Percentiles rank a stretch among this genome's conserved stretches.
Conservation (phyloP, 2,329 filamentous ascomycete species). For the Colletotrichum gigasporum region DNA sequence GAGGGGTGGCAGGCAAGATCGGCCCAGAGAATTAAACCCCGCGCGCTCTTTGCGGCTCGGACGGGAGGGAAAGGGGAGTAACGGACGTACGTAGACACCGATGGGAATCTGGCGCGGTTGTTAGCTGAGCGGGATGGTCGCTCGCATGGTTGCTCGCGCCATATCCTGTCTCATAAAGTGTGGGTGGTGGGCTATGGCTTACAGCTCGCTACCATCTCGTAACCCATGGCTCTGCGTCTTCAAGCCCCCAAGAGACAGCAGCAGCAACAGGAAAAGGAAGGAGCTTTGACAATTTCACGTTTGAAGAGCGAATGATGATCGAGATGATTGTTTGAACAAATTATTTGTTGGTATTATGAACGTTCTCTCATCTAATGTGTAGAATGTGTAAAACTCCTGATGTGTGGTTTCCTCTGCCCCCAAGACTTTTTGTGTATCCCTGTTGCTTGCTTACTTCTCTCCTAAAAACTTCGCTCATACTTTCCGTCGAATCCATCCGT, state of each 20-base stretch:
- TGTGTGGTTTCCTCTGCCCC: not conserved
- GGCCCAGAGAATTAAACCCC: not conserved
- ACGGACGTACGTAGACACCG: not conserved
- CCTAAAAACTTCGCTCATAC: slow-evolving; percentile 22
- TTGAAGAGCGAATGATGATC: not conserved
- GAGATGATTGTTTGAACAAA: not conserved
- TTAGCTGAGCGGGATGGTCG: too few species aligned
- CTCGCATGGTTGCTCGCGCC: slow-evolving; percentile 11
- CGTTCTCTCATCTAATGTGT: not conserved
- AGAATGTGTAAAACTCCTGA: not conserved
- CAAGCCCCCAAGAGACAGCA: too few species aligned
- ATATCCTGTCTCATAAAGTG: not conserved
- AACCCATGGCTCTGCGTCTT: too few species aligned
- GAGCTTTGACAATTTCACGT: not conserved
- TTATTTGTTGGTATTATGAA: not conserved
- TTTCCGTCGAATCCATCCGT: slow-evolving; percentile 31
- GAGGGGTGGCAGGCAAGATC: too few species aligned
- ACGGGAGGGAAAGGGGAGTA: not conserved
- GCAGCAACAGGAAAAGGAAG: too few species aligned
- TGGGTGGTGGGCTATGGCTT: not conserved
- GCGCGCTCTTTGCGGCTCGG: not conserved
- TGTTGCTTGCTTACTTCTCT: not conserved
- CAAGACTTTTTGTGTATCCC: slow-evolving; percentile 5
- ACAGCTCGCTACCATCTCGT: not conserved
- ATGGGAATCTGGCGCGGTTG: not conserved